Evolutionary conservation across 148 eudicot genomes (phyloP), one percentile per base, ranked within the genome.

Genomic region (Amaranthus cruentus): DNA sequence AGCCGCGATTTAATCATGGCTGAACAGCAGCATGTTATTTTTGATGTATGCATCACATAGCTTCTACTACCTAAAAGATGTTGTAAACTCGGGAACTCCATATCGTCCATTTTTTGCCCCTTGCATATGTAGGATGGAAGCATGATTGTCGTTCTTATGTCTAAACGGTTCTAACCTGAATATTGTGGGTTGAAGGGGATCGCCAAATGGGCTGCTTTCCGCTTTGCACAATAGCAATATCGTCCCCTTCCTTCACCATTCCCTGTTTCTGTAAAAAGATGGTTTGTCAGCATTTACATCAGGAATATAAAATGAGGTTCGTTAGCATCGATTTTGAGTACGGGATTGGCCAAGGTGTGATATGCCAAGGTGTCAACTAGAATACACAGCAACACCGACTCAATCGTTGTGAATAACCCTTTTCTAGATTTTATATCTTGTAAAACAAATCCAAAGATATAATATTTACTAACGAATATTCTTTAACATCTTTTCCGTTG

Each of bases 121-220:
- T 48, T 0, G 18, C 9, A 48, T 51, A 49, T 53, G 15, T 14
- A 13, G 49, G 9, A 0, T 47, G 66, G 51, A 63, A 55, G 69
- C 73, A 38, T 42, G 52, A 10, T 66, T 50, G 53, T 21, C 47
- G 7, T 57, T 14, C 57, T 70, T 10, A 18, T 53, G 77, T 47
- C 84, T 88, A 90, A 58, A 93, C 85, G 75, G 84, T 80, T 79
- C 98, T 84, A 72, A 93, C 97, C 81, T 89, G 92, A 82, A 93
- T 93, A 63, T 91, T 91, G 87, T 93, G 98, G 55, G 97, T 91
- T 18, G 97, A 93, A 43, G 93, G 98, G 70, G 80, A 87, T 66
- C 98, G 88, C 98, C 98, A 93, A 64, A 93, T 93, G 8, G 98
- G 97, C 61, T 86, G 86, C 71, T 85, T 86, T 62, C 98, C 97